Conservation (phyloP, 2,329 filamentous ascomycete genomes). For the Trichophyton simii region DNA sequence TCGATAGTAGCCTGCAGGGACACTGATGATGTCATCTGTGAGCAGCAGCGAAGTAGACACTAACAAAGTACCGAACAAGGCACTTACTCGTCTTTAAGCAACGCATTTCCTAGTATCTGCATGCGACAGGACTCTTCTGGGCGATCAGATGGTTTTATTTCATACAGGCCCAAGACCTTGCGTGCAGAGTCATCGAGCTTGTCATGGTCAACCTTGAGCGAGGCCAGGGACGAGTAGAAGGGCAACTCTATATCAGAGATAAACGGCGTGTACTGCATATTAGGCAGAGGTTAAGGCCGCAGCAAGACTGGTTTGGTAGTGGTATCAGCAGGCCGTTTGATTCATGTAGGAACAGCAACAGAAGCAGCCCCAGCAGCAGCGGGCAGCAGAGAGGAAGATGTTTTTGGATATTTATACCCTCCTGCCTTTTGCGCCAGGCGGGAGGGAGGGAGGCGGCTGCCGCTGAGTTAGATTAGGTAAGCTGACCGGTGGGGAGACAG, state of each 20-base stretch:
- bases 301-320: not conserved
- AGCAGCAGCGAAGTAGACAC: not conserved
- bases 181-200: conserved; percentile 90
- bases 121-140: conserved; percentile 72
- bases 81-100: conserved; percentile 68
- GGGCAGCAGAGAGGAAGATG: not conserved
- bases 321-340: not conserved
- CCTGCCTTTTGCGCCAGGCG: not conserved
- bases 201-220: conserved; percentile 90
- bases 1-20: conserved; percentile 58
- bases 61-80: not conserved
- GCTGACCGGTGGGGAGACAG: not conserved
- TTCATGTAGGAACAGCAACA: not conserved
- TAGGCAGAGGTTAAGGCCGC: conserved; percentile 9
- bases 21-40: conserved; percentile 33
- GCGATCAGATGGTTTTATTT: conserved; percentile 59
- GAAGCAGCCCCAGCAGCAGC: too few relatives aligned
- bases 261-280: conserved; percentile 73
- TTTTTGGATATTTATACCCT: not conserved
- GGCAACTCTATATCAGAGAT: conserved; percentile 87
- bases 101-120: conserved; percentile 76
- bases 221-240: conserved; percentile 87
- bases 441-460: not conserved
- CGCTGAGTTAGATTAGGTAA: not conserved
- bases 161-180: conserved; percentile 75